Evolutionary conservation across 352 stramenopile genomes (phyloP).

Genomic region (Pythium phragmitis): DNA sequence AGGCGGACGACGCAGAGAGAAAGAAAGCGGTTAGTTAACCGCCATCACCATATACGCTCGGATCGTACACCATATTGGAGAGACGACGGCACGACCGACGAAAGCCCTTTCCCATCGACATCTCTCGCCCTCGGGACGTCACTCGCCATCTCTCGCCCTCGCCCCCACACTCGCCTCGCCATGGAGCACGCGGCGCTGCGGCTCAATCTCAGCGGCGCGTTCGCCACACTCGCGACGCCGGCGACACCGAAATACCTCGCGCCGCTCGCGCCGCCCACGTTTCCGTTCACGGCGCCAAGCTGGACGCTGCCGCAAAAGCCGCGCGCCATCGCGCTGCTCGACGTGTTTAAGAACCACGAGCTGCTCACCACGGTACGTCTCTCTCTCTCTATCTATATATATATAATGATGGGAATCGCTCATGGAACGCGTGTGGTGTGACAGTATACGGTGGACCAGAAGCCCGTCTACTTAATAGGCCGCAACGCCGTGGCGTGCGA

Average conservation of each 20-base stretch:
- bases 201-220: constrained; percentile 52
- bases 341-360: constrained; percentile 84
- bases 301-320: constrained; percentile 58
- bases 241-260: constrained; percentile 64
- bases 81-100: too few relatives aligned
- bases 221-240: constrained; percentile 19
- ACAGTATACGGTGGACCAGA: constrained; percentile 78
- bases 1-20: too few relatives aligned
- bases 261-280: constrained; percentile 59
- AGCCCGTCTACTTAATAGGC: constrained; percentile 74
- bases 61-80: too few relatives aligned
- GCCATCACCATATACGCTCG: too few relatives aligned
- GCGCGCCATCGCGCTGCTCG: constrained; percentile 57
- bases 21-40: too few relatives aligned
- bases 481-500: constrained; percentile 75
- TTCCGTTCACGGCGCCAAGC: constrained; percentile 58
- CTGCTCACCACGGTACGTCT: constrained; percentile 64
- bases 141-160: neutral
- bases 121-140: constrained; percentile 23
- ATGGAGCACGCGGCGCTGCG: constrained; percentile 37
- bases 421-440: too few relatives aligned
- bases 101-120: too few relatives aligned
- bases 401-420: too few relatives aligned
- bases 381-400: neutral
- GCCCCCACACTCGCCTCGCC: neutral